phyloP scores from a whole-genome alignment of 768 basidiomycete genomes.

The Mycena haematopus region DNA sequence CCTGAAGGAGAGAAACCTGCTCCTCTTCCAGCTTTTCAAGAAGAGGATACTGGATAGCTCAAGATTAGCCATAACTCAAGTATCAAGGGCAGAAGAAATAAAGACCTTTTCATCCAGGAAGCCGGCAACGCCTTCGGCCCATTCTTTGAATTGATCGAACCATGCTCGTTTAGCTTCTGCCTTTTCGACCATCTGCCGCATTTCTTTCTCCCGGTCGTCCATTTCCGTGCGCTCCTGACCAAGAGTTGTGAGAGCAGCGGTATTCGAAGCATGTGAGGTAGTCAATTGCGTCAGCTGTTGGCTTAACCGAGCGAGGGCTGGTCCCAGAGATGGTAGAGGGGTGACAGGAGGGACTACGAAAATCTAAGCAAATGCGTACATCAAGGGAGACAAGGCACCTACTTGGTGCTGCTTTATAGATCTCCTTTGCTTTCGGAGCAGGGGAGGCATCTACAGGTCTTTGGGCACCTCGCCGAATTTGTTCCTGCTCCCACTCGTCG shows the following conservation, averaged over 20 bases:
- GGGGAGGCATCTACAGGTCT: slow-evolving; percentile 44
- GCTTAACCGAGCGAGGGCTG: slow-evolving; percentile 66
- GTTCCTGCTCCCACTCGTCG: slow-evolving; percentile 85
- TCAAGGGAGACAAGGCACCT: slow-evolving; percentile 32
- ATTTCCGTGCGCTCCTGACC: slow-evolving; percentile 69
- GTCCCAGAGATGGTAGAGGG: slow-evolving; percentile 67
- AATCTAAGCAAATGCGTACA: slow-evolving; percentile 25
- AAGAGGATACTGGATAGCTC: slow-evolving; percentile 65
- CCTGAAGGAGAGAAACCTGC: slow-evolving; percentile 72
- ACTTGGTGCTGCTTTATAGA: slow-evolving; percentile 80
- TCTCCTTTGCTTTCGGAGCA: slow-evolving; percentile 51
- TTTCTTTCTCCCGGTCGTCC: slow-evolving; percentile 70
- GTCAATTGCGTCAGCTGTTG: slow-evolving; percentile 65
- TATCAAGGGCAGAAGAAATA: slow-evolving; percentile 19
- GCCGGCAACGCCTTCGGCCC: slow-evolving; percentile 82
- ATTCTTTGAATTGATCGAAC: slow-evolving; percentile 80
- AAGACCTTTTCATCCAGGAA: slow-evolving; percentile 88
- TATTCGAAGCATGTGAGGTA: slow-evolving; percentile 70
- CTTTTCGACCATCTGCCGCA: slow-evolving; percentile 74
- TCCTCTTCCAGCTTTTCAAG: slow-evolving; percentile 83
- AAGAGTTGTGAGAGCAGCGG: slow-evolving; percentile 59
- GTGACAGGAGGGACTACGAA: slow-evolving; percentile 68
- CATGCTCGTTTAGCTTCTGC: slow-evolving; percentile 84
- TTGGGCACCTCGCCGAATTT: slow-evolving; percentile 77
- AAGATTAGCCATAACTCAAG: slow-evolving; percentile 8